Evolutionary conservation across 73 alveolate species (phyloP).

Genomic region (Effrenium voratum): DNA sequence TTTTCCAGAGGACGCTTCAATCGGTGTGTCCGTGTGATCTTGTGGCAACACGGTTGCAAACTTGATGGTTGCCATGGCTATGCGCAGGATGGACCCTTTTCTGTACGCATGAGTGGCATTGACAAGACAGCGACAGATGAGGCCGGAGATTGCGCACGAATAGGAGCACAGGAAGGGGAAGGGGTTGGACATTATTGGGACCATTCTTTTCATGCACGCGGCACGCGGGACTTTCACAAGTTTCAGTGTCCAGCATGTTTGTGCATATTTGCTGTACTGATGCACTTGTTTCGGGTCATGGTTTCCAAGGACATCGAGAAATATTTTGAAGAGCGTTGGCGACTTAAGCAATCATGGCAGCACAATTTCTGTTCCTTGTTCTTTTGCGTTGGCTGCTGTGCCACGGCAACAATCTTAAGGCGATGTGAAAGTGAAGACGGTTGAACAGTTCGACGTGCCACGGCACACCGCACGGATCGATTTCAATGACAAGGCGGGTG

Average conservation of each 20-base stretch:
- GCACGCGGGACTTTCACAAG: too few relatives aligned
- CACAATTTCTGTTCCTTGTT: background rate
- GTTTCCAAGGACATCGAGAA: conserved; percentile 56
- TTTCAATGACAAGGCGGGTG: conserved; percentile 56
- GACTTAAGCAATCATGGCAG: background rate
- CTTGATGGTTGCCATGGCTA: background rate
- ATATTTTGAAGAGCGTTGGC: conserved; percentile 42
- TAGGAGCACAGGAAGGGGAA: too few relatives aligned
- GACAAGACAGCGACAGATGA: conserved; percentile 93
- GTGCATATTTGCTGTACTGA: too few relatives aligned
- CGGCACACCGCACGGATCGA: conserved; percentile 85
- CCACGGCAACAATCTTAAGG: conserved; percentile 16
- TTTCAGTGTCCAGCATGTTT: too few relatives aligned
- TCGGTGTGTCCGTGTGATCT: too few relatives aligned
- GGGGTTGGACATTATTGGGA: too few relatives aligned
- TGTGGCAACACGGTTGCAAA: background rate
- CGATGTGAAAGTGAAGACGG: conserved; percentile 73
- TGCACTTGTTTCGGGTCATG: too few relatives aligned
- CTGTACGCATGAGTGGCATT: conserved; percentile 92
- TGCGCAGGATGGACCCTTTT: conserved; percentile 79
- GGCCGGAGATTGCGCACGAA: too few relatives aligned
- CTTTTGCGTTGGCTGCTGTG: background rate
- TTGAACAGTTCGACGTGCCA: conserved; percentile 87
- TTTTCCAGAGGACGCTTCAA: conserved; percentile 62
- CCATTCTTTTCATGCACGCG: too few relatives aligned